phyloP scores from a whole-genome alignment of 306 rosid species.

The Crotalaria pallida region DNA sequence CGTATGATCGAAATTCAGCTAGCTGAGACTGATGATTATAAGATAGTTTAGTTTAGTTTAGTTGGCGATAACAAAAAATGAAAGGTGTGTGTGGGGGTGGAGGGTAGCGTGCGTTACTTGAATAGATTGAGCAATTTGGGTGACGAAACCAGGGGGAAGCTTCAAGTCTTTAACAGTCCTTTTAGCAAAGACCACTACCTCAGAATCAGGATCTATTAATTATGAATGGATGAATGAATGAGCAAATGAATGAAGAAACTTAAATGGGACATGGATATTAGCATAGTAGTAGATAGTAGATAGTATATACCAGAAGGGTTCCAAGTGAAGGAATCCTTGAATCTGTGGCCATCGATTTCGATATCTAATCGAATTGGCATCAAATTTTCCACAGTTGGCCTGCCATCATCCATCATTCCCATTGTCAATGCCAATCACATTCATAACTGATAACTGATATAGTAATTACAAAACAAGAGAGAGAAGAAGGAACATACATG shows the following conservation, averaged over 20 bases:
- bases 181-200: slow-evolving; percentile 67
- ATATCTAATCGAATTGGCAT: slow-evolving; percentile 75
- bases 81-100: too few species aligned
- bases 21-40: slow-evolving; percentile 81
- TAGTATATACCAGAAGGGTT: slow-evolving; percentile 64
- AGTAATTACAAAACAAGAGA: too few species aligned
- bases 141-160: slow-evolving; percentile 73
- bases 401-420: background rate
- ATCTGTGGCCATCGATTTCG: slow-evolving; percentile 68
- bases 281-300: background rate
- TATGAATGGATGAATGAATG: background rate
- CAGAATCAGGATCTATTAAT: slow-evolving; percentile 68
- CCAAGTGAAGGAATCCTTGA: slow-evolving; percentile 90
- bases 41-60: too few species aligned
- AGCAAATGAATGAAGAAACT: background rate
- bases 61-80: too few species aligned
- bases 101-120: slow-evolving; percentile 45
- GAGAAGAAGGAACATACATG: slow-evolving; percentile 29
- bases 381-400: slow-evolving; percentile 70
- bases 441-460: too few species aligned
- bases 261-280: too few species aligned
- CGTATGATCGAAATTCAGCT: slow-evolving; percentile 64
- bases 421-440: too few species aligned
- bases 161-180: slow-evolving; percentile 78
- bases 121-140: slow-evolving; percentile 76